Base-by-base conservation (phyloP, 192 early-diverging fungal genomes). In the Coemansia reversa region DNA sequence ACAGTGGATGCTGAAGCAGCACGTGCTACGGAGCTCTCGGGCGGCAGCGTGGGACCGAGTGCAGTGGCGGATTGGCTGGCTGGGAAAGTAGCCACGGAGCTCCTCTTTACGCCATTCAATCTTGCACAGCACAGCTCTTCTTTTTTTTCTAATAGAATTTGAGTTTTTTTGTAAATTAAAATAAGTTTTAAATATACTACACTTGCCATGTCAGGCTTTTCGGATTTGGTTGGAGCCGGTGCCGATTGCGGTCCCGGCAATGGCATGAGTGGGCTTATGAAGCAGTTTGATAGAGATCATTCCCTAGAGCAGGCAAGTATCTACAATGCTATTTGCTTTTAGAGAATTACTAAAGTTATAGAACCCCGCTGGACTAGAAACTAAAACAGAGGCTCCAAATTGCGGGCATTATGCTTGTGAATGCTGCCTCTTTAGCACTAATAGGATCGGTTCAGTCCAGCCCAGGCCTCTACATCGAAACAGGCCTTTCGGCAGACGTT, bases 171-270 rank as follows among this genome's bases (percentile, higher is more conserved):
- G 39, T 45, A 45, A 9, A 16, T 45, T 45, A 16, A 16, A 45
- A 45, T 45, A 45, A 11, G 16, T 11, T 45, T 45, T 45, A 16
- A 45, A 45, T 45, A 45, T 45, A 16, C 39, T 45, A 16, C 39
- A 45, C 14, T 45, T 45, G 39, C 22, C 72, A 84, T 84, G 83
- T 81, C 78, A 4, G 83, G 83, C 45, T 83, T 90, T 39, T 84
- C 85, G 47, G 76, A 86, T 54, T 74, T 89, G 9, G 85, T 86
- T 67, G 74, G 81, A 16, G 77, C 76, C 35, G 89, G 85, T 50
- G 88, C 88, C 47, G 90, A 91, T 47, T 91, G 90, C 62, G 89
- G 88, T 6, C 88, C 88, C n/a, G 82, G 81, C 16, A 96, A 92
- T 65, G 85, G 91, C 14, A 85, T 94, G 79, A 72, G 61, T 33